phyloP scores from a whole-genome alignment of 2,329 filamentous ascomycete species.

The Cladophialophora immunda region DNA sequence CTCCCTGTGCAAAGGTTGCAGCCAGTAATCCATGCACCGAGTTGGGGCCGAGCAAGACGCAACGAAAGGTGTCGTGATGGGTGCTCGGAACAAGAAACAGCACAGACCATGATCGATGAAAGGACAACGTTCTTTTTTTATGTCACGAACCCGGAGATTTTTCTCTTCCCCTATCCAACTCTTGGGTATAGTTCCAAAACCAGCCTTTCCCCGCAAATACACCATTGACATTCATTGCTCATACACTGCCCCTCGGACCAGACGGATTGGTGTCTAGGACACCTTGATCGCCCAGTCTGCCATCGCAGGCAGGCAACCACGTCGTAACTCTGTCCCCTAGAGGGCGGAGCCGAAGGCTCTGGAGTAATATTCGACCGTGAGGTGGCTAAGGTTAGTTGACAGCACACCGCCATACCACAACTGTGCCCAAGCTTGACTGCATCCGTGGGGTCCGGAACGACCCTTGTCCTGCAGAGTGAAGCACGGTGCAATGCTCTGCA shows the following conservation, averaged over 20 bases:
- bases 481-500: not conserved
- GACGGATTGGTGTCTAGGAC: not conserved
- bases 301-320: not conserved
- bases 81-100: not conserved
- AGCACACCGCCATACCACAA: not conserved
- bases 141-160: not conserved
- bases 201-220: not conserved
- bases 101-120: not conserved
- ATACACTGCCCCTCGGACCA: not conserved
- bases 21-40: not conserved
- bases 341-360: not conserved
- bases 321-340: not conserved
- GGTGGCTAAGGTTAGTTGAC: not conserved
- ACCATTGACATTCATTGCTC: not conserved
- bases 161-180: not conserved
- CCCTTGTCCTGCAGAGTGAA: not conserved
- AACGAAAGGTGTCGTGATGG: not conserved
- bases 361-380: not conserved
- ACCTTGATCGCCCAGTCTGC: not conserved
- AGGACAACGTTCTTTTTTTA: not conserved
- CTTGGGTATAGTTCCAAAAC: not conserved
- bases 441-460: not conserved
- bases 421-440: not conserved
- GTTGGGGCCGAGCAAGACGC: not conserved
- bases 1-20: not conserved